Base-by-base conservation (phyloP, 2,329 filamentous ascomycete genomes). In the Alternaria triticimaculans region DNA sequence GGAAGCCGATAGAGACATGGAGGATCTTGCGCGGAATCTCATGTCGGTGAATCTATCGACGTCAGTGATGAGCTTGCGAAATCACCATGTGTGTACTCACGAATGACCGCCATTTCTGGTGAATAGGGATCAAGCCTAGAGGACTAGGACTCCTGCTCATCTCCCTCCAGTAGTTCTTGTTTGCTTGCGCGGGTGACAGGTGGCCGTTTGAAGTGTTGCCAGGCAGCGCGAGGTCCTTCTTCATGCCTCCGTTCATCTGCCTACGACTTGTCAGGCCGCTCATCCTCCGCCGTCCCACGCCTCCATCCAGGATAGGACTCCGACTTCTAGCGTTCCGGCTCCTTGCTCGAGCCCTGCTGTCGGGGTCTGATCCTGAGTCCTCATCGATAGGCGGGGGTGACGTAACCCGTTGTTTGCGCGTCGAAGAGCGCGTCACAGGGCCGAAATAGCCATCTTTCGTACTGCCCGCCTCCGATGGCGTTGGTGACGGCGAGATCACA, bases 1-100 rank as follows among this genome's bases (percentile, higher is more conserved):
- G 86, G 83, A 98, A 98, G 58, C 96, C 96, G 77, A 99, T 99
- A 51, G 94, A 97, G 61, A 98, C 93, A 79, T 99, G 96, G 41
- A 99, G 86, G 44, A 90, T 84, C 81, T 99, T 99, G 73, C 96
- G 91, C 10, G 96, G 96, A 57, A 99, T 94, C 82, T 99, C 96
- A 81, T 99, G 95, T 74, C 93, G 94, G 86, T 99, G 96, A 67
- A 87, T 80, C 80, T 82, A 62, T 46, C 14, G n/a, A 18, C 62
- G 67, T 77, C 64, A 77, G 62, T 15, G 48, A 21, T 45, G 8
- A 43, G 14, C 14, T n/a, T 18, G 11, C 5, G 15, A 60, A 21
- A 20, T 18, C 46, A 30, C 44, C 12, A 18, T 37, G 46, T 12
- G 37, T 55, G 11, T 25, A 79, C 82, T 60, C 77, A 97, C 92